These are phyloP conservation scores for Rhizophagus clarus DNA, from an alignment of 192 early-diverging fungal genomes.

Conservation along the genomic window DNA sequence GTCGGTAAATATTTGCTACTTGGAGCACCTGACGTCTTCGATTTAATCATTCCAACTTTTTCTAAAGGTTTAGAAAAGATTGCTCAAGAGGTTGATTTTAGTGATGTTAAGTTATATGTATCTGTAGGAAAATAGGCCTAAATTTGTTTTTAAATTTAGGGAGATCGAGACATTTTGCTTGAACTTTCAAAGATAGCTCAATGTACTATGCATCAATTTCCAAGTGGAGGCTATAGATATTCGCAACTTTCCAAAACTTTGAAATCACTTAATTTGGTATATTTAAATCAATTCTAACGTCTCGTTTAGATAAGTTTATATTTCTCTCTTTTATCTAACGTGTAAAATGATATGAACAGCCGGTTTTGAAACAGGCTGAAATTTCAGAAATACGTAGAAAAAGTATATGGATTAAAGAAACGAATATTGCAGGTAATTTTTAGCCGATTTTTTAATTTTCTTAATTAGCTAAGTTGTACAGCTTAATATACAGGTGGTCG, in stretches of 20 bases:
- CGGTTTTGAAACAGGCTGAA: background rate
- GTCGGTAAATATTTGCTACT: slow-evolving; percentile 38
- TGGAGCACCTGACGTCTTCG: slow-evolving; percentile 42
- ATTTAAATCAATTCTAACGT: background rate
- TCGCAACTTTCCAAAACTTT: background rate
- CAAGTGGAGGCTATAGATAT: background rate
- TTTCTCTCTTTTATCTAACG: background rate
- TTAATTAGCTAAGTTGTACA: background rate
- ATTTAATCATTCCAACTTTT: slow-evolving; percentile 32
- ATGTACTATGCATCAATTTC: slow-evolving; percentile 14
- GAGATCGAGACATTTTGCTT: background rate
- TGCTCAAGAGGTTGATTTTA: slow-evolving; percentile 3
- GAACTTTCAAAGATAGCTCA: slow-evolving; percentile 8
- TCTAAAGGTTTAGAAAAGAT: background rate
- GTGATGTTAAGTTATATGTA: background rate
- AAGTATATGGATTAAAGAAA: background rate
- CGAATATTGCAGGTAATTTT: slow-evolving; percentile 1
- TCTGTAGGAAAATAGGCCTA: background rate
- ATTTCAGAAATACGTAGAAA: background rate
- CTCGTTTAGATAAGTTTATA: background rate
- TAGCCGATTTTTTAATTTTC: background rate
- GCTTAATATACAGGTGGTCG: background rate
- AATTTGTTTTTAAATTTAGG: background rate
- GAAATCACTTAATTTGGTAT: background rate
- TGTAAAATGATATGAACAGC: background rate